phyloP scores from a whole-genome alignment of 164 flowering plant genomes.

The Paratinospora sagittata region DNA sequence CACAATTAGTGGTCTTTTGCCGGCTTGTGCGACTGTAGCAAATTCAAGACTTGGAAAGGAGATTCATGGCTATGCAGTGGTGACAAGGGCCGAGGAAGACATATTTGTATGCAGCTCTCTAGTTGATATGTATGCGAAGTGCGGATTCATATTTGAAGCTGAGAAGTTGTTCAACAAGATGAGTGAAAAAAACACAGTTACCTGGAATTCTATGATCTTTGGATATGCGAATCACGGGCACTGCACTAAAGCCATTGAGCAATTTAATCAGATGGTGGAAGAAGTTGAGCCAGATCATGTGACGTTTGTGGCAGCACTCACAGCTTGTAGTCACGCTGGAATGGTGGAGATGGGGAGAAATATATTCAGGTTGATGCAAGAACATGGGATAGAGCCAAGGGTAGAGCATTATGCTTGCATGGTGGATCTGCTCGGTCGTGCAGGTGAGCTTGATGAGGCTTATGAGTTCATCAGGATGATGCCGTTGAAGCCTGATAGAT shows the following conservation, averaged over 20 bases:
- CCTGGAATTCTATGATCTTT: conserved; percentile 85
- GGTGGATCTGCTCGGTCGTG: conserved; percentile 83
- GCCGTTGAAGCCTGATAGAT: conserved; percentile 66
- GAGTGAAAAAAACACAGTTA: conserved; percentile 39
- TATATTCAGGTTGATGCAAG: conserved; percentile 51
- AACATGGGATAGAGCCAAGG: conserved; percentile 51
- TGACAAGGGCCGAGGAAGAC: conserved; percentile 48
- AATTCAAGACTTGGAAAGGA: conserved; percentile 43
- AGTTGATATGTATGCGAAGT: conserved; percentile 83
- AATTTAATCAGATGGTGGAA: conserved; percentile 55
- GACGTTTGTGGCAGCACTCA: conserved; percentile 64
- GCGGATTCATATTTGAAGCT: conserved; percentile 62
- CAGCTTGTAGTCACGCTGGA: conserved; percentile 75
- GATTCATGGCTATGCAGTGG: conserved; percentile 56
- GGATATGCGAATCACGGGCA: conserved; percentile 76
- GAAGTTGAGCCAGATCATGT: conserved; percentile 45
- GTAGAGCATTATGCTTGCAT: conserved; percentile 81
- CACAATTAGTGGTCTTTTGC: conserved; percentile 48
- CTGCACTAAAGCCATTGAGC: conserved; percentile 51
- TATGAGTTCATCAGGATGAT: conserved; percentile 51
- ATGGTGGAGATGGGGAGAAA: conserved; percentile 47
- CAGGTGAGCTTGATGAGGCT: conserved; percentile 66
- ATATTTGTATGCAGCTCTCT: conserved; percentile 65
- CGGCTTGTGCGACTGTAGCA: conserved; percentile 45
- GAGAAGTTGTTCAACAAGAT: conserved; percentile 44